Evolutionary conservation across 78 protist species (phyloP).

Genomic region (Dictyostelium intermedium): DNA sequence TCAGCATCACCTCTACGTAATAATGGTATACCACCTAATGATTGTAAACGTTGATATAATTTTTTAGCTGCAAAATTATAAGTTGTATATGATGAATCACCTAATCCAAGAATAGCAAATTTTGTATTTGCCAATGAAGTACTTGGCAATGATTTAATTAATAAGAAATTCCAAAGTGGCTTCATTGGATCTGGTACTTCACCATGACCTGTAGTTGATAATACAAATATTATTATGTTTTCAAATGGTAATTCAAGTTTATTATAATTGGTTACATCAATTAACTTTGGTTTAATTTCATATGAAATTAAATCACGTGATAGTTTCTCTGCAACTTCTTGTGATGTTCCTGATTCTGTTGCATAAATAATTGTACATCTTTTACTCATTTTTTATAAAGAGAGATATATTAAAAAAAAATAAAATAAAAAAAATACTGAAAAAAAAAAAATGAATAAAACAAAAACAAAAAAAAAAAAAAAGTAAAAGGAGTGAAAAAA

Average conservation of each 20-base stretch:
- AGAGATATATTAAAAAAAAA: neutral
- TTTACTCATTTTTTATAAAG: neutral
- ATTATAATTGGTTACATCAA: slow-evolving; percentile 55
- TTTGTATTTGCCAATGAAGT: slow-evolving; percentile 39
- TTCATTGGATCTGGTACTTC: slow-evolving; percentile 86
- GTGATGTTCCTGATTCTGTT: slow-evolving; percentile 79
- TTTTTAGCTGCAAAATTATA: slow-evolving; percentile 78
- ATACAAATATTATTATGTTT: slow-evolving; percentile 48
- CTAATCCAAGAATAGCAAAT: slow-evolving; percentile 77
- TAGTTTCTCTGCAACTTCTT: slow-evolving; percentile 78
- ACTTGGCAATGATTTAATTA: slow-evolving; percentile 32
- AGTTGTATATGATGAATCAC: slow-evolving; percentile 80
- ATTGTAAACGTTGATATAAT: slow-evolving; percentile 21
- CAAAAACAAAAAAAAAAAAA: too few species aligned
- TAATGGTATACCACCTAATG: slow-evolving; percentile 65
- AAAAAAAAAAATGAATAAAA: too few species aligned
- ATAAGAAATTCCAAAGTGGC: slow-evolving; percentile 68
- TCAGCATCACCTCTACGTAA: slow-evolving; percentile 80
- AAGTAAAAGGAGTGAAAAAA: too few species aligned
- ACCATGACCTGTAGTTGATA: slow-evolving; percentile 84
- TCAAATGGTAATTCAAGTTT: slow-evolving; percentile 58
- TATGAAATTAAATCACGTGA: slow-evolving; percentile 34
- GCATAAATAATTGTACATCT: slow-evolving; percentile 66
- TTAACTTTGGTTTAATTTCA: slow-evolving; percentile 7
- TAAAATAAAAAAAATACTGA: neutral